These are phyloP conservation scores for Daldinia loculata DNA, from an alignment of 495 filamentous ascomycete genomes.

Conservation along the genomic window DNA sequence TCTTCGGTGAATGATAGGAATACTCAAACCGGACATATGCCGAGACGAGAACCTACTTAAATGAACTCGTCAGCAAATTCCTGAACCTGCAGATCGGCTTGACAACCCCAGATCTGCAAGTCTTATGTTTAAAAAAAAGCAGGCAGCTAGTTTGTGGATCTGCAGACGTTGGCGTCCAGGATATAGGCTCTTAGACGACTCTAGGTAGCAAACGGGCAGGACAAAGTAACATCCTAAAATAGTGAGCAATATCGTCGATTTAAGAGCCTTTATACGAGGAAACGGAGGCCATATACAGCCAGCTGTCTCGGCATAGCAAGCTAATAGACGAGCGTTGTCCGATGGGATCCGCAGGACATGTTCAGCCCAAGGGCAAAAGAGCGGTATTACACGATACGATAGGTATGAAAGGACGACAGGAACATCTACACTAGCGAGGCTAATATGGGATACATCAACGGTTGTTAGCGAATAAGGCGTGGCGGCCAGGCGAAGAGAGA, in stretches of 20 bases:
- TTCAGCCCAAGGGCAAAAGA: conserved; percentile 16
- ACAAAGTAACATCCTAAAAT: neutral
- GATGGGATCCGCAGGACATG: conserved; percentile 15
- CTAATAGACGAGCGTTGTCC: conserved; percentile 8
- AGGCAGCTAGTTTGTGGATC: conserved; percentile 4
- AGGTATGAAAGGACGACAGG: conserved; percentile 31
- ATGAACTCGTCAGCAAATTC: conserved; percentile 7
- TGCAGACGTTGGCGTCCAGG: conserved; percentile 3
- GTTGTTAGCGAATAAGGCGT: conserved; percentile 34
- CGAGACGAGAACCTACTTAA: conserved; percentile 26
- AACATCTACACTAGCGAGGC: conserved; percentile 22
- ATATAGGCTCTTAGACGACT: neutral
- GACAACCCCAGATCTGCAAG: conserved; percentile 1
- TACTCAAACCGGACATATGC: conserved; percentile 25
- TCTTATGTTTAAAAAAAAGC: conserved; percentile 1
- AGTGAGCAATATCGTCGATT: conserved; percentile 7
- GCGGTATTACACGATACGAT: conserved; percentile 33
- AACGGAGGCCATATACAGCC: conserved; percentile 2
- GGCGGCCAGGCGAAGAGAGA: conserved; percentile 34
- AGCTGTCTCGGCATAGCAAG: conserved; percentile 13
- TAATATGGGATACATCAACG: conserved; percentile 29
- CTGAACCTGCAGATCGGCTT: conserved; percentile 3
- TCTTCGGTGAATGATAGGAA: conserved; percentile 29
- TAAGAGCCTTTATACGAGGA: conserved; percentile 8
- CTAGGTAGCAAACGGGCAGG: neutral